Percentiles rank a stretch among this genome's conserved stretches.
Conservation (phyloP, 345 rosid species). For the Salix caprea region DNA sequence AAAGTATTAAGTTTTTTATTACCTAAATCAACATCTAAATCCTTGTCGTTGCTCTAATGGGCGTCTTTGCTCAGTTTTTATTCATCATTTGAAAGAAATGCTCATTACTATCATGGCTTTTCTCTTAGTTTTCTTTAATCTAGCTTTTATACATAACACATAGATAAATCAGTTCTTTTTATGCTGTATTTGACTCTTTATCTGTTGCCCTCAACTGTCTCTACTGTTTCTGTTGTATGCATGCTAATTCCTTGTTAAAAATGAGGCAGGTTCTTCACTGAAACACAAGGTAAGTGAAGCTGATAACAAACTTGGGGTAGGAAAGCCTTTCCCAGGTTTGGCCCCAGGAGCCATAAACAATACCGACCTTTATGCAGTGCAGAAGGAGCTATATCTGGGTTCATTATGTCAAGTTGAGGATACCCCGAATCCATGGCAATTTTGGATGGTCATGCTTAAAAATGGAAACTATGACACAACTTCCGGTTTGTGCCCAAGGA, state of each 20-base stretch:
- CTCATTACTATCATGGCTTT: neutral
- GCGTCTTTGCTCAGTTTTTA: neutral
- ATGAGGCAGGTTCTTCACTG: conserved; percentile 40
- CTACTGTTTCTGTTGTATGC: neutral
- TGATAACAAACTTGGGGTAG: conserved; percentile 28
- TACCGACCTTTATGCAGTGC: conserved; percentile 24
- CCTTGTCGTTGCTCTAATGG: neutral
- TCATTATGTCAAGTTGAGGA: conserved; percentile 24
- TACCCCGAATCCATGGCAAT: conserved; percentile 25
- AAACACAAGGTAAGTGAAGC: conserved; percentile 18
- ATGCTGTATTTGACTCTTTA: neutral
- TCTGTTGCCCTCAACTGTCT: neutral
- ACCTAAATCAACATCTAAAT: neutral
- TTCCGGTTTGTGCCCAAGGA: conserved; percentile 23
- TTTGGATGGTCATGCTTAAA: conserved; percentile 37
- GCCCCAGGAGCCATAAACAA: conserved; percentile 6
- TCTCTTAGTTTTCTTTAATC: neutral
- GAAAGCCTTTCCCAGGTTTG: conserved; percentile 22
- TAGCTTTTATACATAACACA: neutral
- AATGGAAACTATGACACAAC: conserved; percentile 28
- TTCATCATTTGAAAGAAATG: neutral
- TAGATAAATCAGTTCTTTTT: neutral
- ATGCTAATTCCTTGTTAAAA: neutral
- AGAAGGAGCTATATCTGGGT: conserved; percentile 26
- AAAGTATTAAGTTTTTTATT: neutral